Percentiles rank a stretch among this genome's conserved stretches.
These are phyloP conservation scores for Trichoderma asperellum DNA, from an alignment of 2,329 filamentous ascomycete species.

Conservation along the genomic window DNA sequence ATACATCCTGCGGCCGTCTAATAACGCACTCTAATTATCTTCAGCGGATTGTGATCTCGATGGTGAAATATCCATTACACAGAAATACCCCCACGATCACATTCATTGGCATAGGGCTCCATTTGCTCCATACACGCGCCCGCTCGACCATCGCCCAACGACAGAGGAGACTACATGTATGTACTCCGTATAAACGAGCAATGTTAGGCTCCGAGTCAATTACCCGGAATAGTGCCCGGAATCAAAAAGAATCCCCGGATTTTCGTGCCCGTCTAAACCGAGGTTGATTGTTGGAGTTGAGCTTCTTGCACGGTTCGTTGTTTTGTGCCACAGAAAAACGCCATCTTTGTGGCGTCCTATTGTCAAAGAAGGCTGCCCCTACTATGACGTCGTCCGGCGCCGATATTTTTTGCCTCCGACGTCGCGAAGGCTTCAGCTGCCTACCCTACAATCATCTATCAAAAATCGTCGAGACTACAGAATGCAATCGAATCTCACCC, in stretches of 20 bases:
- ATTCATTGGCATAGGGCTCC: slow-evolving; percentile 2
- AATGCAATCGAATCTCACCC: neutral
- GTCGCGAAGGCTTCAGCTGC: neutral
- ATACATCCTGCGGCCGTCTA: neutral
- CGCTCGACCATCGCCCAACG: slow-evolving; percentile 9
- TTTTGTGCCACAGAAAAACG: neutral
- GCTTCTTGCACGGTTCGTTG: neutral
- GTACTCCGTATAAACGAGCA: neutral
- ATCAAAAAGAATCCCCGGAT: no score
- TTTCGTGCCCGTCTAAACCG: neutral
- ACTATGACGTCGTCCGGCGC: slow-evolving; percentile 13
- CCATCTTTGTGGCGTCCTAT: neutral
- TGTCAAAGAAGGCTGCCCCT: neutral
- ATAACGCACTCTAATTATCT: neutral
- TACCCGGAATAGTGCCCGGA: neutral
- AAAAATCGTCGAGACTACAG: neutral
- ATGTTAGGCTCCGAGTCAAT: slow-evolving; percentile 13
- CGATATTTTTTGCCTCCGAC: slow-evolving; percentile 4
- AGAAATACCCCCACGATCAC: slow-evolving; percentile 19
- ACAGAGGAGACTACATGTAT: neutral
- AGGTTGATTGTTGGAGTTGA: neutral
- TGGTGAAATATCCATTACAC: slow-evolving; percentile 15
- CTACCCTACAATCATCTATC: slow-evolving; percentile 4
- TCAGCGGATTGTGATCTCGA: neutral
- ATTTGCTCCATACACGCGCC: slow-evolving; percentile 2